A percentile compares a stretch with the other conserved stretches of the same genome.
These are phyloP conservation scores for Candida coquimbonensis DNA, from an alignment of 805 yeast species.

Conservation along the genomic window DNA sequence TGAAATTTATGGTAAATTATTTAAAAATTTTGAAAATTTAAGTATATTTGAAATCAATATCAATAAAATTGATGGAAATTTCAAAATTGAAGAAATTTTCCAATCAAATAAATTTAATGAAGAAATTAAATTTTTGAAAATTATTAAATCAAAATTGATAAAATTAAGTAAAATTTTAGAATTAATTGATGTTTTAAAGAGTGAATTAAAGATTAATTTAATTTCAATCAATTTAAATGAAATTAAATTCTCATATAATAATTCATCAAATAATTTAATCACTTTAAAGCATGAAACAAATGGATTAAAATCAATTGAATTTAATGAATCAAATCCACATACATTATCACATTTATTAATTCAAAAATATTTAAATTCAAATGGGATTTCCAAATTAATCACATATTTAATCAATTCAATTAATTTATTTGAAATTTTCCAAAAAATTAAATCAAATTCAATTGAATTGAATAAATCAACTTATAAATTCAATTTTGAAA, in stretches of 20 bases:
- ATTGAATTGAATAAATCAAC: neutral
- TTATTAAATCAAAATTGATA: conserved; percentile 9
- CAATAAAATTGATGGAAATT: conserved; percentile 3
- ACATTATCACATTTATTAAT: conserved; percentile 18
- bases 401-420: conserved; percentile 15
- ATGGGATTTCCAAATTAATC: conserved; percentile 12
- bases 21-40: conserved; percentile 4
- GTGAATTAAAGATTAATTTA: conserved; percentile 11
- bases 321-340: conserved; percentile 21
- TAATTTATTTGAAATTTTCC: conserved; percentile 13
- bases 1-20: conserved; percentile 5
- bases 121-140: conserved; percentile 11
- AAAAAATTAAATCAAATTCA: conserved; percentile 4
- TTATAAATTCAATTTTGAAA: conserved; percentile 6
- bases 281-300: conserved; percentile 1
- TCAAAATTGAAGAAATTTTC: conserved; percentile 3
- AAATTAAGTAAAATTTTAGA: conserved; percentile 21
- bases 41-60: conserved; percentile 15
- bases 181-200: conserved; percentile 17
- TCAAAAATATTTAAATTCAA: conserved; percentile 12
- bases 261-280: conserved; percentile 6
- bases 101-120: conserved; percentile 26
- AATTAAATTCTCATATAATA: conserved; percentile 19
- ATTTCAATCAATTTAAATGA: conserved; percentile 21
- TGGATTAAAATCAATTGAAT: conserved; percentile 12